These are phyloP conservation scores for Torulaspora franciscae DNA, from an alignment of 805 yeast genomes.

Conservation along the genomic window DNA sequence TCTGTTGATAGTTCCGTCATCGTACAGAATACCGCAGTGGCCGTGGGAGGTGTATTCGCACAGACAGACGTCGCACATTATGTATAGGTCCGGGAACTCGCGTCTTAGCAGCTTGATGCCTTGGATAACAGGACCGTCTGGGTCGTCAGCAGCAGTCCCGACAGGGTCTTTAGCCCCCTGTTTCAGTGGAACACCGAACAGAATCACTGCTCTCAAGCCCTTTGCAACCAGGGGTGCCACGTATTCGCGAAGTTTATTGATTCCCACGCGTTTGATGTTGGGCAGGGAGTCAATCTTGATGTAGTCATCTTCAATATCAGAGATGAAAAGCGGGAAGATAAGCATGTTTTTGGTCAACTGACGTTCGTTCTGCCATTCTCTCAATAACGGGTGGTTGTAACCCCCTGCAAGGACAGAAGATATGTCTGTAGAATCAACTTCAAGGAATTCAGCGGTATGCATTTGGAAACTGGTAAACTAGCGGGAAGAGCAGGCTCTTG, in stretches of 20 bases:
- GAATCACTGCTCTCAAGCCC: slow-evolving; percentile 79
- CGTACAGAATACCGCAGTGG: slow-evolving; percentile 90
- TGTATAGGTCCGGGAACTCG: slow-evolving; percentile 75
- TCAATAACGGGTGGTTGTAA: slow-evolving; percentile 79
- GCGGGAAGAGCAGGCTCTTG: neutral
- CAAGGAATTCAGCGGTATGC: slow-evolving; percentile 72
- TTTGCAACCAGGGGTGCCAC: slow-evolving; percentile 65
- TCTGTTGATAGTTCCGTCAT: slow-evolving; percentile 80
- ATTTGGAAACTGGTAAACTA: slow-evolving; percentile 24
- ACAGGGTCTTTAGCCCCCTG: slow-evolving; percentile 70
- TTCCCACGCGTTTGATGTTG: slow-evolving; percentile 80
- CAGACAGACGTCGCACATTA: slow-evolving; percentile 91
- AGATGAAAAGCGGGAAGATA: slow-evolving; percentile 84
- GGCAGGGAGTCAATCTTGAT: slow-evolving; percentile 72
- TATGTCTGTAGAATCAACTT: slow-evolving; percentile 52
- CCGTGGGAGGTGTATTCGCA: slow-evolving; percentile 97
- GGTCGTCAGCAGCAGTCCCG: slow-evolving; percentile 93
- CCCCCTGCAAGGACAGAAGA: slow-evolving; percentile 88
- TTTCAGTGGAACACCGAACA: slow-evolving; percentile 86
- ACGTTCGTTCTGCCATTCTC: slow-evolving; percentile 89
- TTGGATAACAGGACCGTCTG: slow-evolving; percentile 87
- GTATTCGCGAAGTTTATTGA: slow-evolving; percentile 69
- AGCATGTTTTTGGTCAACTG: slow-evolving; percentile 83
- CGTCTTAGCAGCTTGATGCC: slow-evolving; percentile 61
- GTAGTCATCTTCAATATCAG: slow-evolving; percentile 79